Conservation (phyloP, 2,329 filamentous ascomycete species). For the Falciphora oryzae region DNA sequence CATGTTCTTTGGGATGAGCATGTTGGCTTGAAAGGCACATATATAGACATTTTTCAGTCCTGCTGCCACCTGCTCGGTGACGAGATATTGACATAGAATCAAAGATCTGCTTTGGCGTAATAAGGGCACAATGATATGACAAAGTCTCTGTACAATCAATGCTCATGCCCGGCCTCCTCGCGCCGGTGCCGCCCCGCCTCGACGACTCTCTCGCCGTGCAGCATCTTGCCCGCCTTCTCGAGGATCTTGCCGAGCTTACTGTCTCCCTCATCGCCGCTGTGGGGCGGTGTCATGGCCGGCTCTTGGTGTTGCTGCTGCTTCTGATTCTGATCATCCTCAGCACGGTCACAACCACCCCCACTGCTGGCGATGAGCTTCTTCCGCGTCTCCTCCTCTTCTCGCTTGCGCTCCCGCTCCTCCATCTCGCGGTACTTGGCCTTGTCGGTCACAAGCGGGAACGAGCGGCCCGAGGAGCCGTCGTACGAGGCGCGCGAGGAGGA, state of each 20-base stretch:
- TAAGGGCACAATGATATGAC: background rate
- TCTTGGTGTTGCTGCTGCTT: background rate
- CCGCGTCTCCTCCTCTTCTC: background rate
- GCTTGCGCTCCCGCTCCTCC: background rate
- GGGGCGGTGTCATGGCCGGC: background rate
- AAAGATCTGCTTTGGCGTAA: background rate
- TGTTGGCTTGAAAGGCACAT: background rate
- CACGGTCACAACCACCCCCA: background rate
- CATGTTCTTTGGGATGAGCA: background rate
- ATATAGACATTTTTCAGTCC: too few species aligned
- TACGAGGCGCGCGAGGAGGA: background rate
- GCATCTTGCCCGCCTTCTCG: constrained; percentile 10
- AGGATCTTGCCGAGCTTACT: constrained; percentile 12
- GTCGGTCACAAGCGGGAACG: constrained; percentile 1
- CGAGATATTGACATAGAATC: background rate
- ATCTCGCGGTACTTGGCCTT: constrained; percentile 3
- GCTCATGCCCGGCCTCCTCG: constrained; percentile 2
- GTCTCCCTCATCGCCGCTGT: constrained; percentile 7
- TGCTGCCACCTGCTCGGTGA: too few species aligned
- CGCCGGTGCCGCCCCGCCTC: constrained; percentile 10
- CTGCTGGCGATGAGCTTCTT: background rate
- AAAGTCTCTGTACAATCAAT: background rate
- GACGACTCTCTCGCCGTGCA: constrained; percentile 5
- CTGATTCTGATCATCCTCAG: background rate
- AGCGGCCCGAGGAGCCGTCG: constrained; percentile 1